Percentiles rank a stretch among this genome's conserved stretches.
These are phyloP conservation scores for Alternaria alternata DNA, from an alignment of 2,329 filamentous ascomycete genomes.

Conservation along the genomic window DNA sequence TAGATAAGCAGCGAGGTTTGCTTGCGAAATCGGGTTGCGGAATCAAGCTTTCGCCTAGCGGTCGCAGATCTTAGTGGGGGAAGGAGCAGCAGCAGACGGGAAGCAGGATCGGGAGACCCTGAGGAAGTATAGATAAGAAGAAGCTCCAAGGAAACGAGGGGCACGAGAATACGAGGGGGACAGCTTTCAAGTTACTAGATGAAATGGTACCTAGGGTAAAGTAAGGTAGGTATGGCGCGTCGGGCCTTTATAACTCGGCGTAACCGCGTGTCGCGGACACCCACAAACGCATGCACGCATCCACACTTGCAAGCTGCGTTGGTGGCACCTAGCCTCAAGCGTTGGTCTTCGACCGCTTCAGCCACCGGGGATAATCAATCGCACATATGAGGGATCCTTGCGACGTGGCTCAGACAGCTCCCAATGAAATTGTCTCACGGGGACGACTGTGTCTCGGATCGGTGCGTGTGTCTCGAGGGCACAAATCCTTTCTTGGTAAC, in stretches of 20 bases:
- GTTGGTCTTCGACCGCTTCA: background rate
- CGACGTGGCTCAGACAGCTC: background rate
- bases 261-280: slow-evolving; percentile 7
- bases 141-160: background rate
- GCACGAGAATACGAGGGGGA: background rate
- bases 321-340: background rate
- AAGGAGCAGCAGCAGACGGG: background rate
- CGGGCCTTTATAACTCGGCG: slow-evolving; percentile 15
- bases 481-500: background rate
- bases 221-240: slow-evolving; percentile 5
- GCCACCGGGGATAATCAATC: slow-evolving; percentile 1
- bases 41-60: slow-evolving; percentile 26
- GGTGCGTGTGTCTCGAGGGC: background rate
- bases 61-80: slow-evolving; percentile 10
- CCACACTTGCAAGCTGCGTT: background rate
- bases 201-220: background rate
- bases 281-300: slow-evolving; percentile 8
- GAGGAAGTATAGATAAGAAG: background rate
- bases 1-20: slow-evolving; percentile 7
- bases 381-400: background rate
- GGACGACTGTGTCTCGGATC: background rate
- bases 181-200: background rate
- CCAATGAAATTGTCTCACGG: background rate
- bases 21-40: background rate
- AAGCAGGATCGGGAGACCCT: background rate